These are phyloP conservation scores for Leccinum subrobustum DNA, from an alignment of 1,284 basidiomycete genomes.

Conservation along the genomic window DNA sequence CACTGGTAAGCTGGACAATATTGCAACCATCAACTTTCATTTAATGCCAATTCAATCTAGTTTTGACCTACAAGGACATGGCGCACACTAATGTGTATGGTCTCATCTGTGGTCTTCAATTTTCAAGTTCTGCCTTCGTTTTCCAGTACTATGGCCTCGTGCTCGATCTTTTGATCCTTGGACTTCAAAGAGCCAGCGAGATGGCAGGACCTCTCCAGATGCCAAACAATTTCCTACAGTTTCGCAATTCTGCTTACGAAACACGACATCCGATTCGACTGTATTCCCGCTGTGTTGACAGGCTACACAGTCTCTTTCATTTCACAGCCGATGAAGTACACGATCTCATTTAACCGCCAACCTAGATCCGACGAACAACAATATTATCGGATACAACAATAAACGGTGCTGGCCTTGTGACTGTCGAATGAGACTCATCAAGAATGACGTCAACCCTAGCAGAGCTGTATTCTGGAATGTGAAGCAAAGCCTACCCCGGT, in stretches of 20 bases:
- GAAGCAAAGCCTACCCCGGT: conserved; percentile 94
- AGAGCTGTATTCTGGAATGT: conserved; percentile 99
- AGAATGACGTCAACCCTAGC: conserved; percentile 98
- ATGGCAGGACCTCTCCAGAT: conserved; percentile 95
- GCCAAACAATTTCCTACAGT: conserved; percentile 97
- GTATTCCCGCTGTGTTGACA: conserved; percentile 93
- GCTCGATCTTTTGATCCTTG: conserved; percentile 89
- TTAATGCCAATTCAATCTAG: conserved; percentile 31
- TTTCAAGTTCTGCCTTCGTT: conserved; percentile 81
- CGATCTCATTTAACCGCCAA: conserved; percentile 97
- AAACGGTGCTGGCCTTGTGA: conserved; percentile 99
- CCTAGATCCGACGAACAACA: conserved; percentile 98
- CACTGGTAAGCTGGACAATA: conserved; percentile 47
- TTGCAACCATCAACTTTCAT: neutral
- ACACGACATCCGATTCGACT: conserved; percentile 92
- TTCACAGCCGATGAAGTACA: conserved; percentile 98
- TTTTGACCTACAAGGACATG: conserved; percentile 93
- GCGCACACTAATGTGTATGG: conserved; percentile 91
- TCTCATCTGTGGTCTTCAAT: conserved; percentile 92
- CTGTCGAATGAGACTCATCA: conserved; percentile 98
- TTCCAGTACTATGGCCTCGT: conserved; percentile 96
- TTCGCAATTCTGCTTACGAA: conserved; percentile 89
- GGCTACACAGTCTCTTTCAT: conserved; percentile 93
- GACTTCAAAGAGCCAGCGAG: conserved; percentile 91
- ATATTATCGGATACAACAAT: conserved; percentile 99